These are phyloP conservation scores for Seiridium cupressi DNA, from an alignment of 2,329 filamentous ascomycete species.

Conservation along the genomic window DNA sequence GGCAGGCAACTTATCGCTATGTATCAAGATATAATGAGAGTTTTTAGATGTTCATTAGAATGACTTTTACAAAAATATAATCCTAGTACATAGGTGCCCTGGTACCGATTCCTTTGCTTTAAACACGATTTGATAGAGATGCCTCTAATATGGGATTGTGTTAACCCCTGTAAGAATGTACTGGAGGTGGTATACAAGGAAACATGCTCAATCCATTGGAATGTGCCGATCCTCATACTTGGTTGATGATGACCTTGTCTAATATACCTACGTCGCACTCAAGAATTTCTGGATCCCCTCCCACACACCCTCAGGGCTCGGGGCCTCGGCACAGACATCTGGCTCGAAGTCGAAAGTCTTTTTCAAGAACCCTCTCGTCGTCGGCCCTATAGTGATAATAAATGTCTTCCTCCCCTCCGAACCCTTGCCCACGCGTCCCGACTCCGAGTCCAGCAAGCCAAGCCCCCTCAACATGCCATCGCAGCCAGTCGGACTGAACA, in stretches of 20 bases:
- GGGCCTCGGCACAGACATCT: slow-evolving; percentile 77
- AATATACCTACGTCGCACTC: background rate
- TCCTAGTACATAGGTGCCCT: too few species aligned
- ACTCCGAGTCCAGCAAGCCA: slow-evolving; percentile 46
- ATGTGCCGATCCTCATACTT: background rate
- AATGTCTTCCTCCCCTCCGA: slow-evolving; percentile 35
- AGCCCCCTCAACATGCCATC: slow-evolving; percentile 57
- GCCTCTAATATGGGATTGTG: too few species aligned
- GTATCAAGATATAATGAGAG: too few species aligned
- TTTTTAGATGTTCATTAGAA: too few species aligned
- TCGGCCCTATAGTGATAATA: slow-evolving; percentile 90
- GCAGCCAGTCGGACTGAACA: slow-evolving; percentile 68
- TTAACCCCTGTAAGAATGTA: too few species aligned
- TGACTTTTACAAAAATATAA: too few species aligned
- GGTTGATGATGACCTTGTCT: background rate
- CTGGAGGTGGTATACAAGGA: too few species aligned
- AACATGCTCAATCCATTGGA: background rate
- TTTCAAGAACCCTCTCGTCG: slow-evolving; percentile 74
- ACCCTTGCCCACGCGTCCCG: slow-evolving; percentile 32
- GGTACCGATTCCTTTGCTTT: too few species aligned
- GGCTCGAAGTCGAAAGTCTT: slow-evolving; percentile 65
- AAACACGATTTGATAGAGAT: too few species aligned
- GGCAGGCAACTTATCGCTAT: too few species aligned
- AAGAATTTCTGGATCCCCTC: slow-evolving; percentile 55
- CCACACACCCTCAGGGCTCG: slow-evolving; percentile 77